These are phyloP conservation scores for Centella asiatica DNA, from an alignment of 129 eudicot species.

Conservation along the genomic window DNA sequence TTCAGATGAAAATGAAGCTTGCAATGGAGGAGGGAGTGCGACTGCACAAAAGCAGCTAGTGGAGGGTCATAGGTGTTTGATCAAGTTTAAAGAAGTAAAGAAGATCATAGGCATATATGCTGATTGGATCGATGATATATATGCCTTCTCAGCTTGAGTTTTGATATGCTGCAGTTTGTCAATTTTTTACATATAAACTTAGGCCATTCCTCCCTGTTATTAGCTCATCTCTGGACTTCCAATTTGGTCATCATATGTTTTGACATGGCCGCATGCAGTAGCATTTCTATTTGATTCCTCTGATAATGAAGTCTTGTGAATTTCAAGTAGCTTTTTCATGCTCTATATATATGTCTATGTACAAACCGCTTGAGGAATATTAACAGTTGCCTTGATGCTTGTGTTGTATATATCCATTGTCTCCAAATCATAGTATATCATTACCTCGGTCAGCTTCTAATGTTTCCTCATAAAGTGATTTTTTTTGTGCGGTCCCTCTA, in stretches of 20 bases:
- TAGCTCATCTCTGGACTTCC: not conserved
- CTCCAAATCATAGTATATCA: no score
- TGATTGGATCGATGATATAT: conserved; percentile 53
- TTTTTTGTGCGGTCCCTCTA: no score
- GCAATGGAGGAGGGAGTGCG: conserved; percentile 1
- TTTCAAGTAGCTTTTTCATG: no score
- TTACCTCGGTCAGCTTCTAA: no score
- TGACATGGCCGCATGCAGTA: not conserved
- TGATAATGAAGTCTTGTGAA: no score
- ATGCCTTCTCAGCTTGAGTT: conserved; percentile 2
- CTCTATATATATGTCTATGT: no score
- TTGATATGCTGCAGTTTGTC: not conserved
- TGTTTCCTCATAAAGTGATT: no score
- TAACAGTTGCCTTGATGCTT: no score
- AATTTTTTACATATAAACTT: no score
- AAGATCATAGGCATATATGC: conserved; percentile 52
- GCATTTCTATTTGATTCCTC: not conserved
- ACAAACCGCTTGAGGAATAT: no score
- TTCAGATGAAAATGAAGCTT: conserved; percentile 4
- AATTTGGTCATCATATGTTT: conserved; percentile 5
- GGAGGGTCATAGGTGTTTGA: conserved; percentile 20
- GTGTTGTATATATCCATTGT: no score
- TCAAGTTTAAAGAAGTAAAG: conserved; percentile 32
- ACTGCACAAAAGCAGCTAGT: conserved; percentile 21
- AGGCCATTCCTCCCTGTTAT: no score